Evolutionary conservation across 2,329 filamentous ascomycete genomes (phyloP).

Genomic region (Bisporella sp.): DNA sequence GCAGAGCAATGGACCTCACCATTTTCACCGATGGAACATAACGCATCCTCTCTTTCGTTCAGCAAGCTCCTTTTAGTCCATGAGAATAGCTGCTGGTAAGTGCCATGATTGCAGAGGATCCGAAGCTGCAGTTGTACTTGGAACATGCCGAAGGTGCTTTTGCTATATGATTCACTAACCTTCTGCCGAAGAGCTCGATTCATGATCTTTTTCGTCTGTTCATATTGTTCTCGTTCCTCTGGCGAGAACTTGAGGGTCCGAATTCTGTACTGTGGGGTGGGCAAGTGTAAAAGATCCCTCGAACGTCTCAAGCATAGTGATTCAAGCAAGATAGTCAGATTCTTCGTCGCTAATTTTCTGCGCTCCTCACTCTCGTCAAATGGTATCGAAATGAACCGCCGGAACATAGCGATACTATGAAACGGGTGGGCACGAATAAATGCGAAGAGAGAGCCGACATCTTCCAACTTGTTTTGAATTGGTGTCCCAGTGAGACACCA

Average conservation of each 20-base stretch:
- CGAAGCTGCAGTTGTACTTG: conserved; percentile 39
- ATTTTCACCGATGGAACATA: conserved; percentile 3
- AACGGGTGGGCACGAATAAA: conserved; percentile 9
- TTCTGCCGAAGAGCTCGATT: conserved; percentile 32
- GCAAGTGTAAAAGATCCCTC: conserved; percentile 32
- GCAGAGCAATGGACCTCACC: conserved; percentile 23
- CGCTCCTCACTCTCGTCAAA: conserved; percentile 23
- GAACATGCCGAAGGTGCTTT: conserved; percentile 36
- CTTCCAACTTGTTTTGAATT: conserved; percentile 27
- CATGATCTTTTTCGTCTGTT: conserved; percentile 30
- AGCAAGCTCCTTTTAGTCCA: conserved; percentile 31
- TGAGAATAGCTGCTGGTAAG: conserved; percentile 37
- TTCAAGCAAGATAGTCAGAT: conserved; percentile 29
- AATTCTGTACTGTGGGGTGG: conserved; percentile 17
- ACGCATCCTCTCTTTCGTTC: conserved; percentile 29
- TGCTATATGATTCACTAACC: conserved; percentile 28
- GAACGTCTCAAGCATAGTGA: conserved; percentile 36
- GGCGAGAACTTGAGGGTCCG: conserved; percentile 27
- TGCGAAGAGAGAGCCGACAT: conserved; percentile 25
- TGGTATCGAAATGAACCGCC: conserved; percentile 14
- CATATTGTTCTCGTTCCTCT: conserved; percentile 28
- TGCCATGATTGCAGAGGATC: conserved; percentile 44
- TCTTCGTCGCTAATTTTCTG: conserved; percentile 10
- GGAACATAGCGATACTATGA: conserved; percentile 8
- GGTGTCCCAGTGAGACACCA: conserved; percentile 21